These are phyloP conservation scores for Chytridium lagenaria DNA, from an alignment of 371 early-diverging fungal species.

Conservation along the genomic window DNA sequence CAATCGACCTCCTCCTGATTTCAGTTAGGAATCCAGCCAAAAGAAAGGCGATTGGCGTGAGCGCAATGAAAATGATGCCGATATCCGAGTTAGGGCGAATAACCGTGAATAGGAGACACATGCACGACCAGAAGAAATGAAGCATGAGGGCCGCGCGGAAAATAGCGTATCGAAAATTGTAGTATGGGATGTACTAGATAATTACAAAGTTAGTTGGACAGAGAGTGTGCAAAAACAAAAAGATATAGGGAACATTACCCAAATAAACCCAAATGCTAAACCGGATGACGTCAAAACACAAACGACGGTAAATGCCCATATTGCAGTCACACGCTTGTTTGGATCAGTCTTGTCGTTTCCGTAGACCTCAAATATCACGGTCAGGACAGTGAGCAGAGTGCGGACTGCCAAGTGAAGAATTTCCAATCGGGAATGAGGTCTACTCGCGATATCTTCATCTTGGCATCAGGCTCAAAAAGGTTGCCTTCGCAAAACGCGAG, in stretches of 20 bases:
- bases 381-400: slow-evolving; percentile 38
- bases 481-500: slow-evolving; percentile 42
- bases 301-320: slow-evolving; percentile 33
- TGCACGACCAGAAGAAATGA: slow-evolving; percentile 42
- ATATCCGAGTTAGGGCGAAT: slow-evolving; percentile 44
- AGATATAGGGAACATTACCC: slow-evolving; percentile 41
- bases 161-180: slow-evolving; percentile 2
- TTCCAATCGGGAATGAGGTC: slow-evolving; percentile 48
- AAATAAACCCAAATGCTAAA: slow-evolving; percentile 35
- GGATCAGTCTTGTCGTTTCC: background rate
- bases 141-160: slow-evolving; percentile 26
- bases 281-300: slow-evolving; percentile 28
- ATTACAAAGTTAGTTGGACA: background rate
- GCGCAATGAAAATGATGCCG: slow-evolving; percentile 44
- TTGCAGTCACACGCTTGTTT: background rate
- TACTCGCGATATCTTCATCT: slow-evolving; percentile 35
- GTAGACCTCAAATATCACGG: slow-evolving; percentile 28
- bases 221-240: background rate
- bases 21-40: slow-evolving; percentile 25
- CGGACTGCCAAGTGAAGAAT: slow-evolving; percentile 39
- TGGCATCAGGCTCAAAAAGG: slow-evolving; percentile 51
- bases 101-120: slow-evolving; percentile 39
- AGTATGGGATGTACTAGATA: slow-evolving; percentile 35
- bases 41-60: slow-evolving; percentile 27
- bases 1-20: slow-evolving; percentile 30